These are phyloP conservation scores for Talaromyces adpressus DNA, from an alignment of 495 filamentous ascomycete species.

Conservation along the genomic window DNA sequence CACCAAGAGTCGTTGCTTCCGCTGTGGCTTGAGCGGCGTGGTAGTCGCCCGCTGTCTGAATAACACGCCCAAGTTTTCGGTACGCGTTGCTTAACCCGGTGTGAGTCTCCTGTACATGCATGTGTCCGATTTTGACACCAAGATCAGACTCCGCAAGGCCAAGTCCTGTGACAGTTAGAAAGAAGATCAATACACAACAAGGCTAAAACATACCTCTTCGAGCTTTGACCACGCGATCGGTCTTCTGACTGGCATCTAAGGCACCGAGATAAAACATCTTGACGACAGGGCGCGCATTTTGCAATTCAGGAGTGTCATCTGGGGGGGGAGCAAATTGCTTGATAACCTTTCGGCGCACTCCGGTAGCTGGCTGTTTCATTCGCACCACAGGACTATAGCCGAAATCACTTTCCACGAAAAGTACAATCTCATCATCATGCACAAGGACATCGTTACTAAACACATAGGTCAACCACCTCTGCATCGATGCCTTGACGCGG, in stretches of 20 bases:
- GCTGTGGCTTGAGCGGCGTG: slow-evolving; percentile 97
- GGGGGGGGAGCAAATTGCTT: slow-evolving; percentile 98
- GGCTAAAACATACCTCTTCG: slow-evolving; percentile 64
- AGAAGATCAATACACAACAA: neutral
- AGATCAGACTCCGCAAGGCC: slow-evolving; percentile 92
- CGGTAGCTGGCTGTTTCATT: slow-evolving; percentile 95
- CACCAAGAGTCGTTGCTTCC: slow-evolving; percentile 90
- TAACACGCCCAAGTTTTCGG: slow-evolving; percentile 86
- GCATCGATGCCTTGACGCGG: slow-evolving; percentile 79
- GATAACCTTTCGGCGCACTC: slow-evolving; percentile 85
- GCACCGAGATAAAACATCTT: slow-evolving; percentile 94
- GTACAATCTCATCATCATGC: slow-evolving; percentile 90
- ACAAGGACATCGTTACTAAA: slow-evolving; percentile 89
- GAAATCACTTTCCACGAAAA: slow-evolving; percentile 97
- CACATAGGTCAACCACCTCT: slow-evolving; percentile 91
- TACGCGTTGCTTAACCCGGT: slow-evolving; percentile 82
- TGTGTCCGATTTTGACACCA: slow-evolving; percentile 75
- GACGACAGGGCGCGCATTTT: slow-evolving; percentile 79
- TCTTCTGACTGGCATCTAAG: slow-evolving; percentile 93
- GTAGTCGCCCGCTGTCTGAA: slow-evolving; percentile 88
- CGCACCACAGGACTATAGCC: slow-evolving; percentile 94
- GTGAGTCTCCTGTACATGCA: slow-evolving; percentile 86
- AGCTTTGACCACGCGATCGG: slow-evolving; percentile 88
- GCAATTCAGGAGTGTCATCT: slow-evolving; percentile 93
- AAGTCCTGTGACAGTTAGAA: slow-evolving; percentile 50